Evolutionary conservation across 1,284 basidiomycete species (phyloP).

Genomic region (Xanthoconium separans): DNA sequence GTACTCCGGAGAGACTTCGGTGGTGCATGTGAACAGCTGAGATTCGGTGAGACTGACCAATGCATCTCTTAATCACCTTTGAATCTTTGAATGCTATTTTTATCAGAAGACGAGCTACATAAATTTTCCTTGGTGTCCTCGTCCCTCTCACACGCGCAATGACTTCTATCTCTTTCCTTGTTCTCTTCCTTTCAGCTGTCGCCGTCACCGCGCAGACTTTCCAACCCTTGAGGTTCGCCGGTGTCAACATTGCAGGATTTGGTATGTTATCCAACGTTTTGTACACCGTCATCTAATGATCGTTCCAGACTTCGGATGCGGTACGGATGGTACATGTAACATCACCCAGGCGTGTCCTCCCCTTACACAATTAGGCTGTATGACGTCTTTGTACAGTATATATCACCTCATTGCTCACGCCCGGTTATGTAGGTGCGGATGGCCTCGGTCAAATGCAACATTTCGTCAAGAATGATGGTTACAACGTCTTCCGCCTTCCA

Average conservation of each 20-base stretch:
- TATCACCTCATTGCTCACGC: background rate
- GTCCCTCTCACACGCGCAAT: constrained; percentile 5
- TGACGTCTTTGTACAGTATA: background rate
- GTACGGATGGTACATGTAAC: constrained; percentile 21
- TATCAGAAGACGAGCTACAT: constrained; percentile 9
- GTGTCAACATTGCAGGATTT: constrained; percentile 28
- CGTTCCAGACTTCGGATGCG: constrained; percentile 24
- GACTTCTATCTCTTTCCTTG: constrained; percentile 8
- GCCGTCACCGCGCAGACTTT: constrained; percentile 10
- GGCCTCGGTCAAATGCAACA: constrained; percentile 47
- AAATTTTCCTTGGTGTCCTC: background rate
- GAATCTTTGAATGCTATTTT: constrained; percentile 5
- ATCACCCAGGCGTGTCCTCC: constrained; percentile 15
- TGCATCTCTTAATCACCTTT: background rate
- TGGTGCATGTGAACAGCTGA: background rate
- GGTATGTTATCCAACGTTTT: constrained; percentile 8
- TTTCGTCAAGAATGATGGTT: constrained; percentile 44
- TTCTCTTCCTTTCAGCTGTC: constrained; percentile 3
- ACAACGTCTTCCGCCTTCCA: constrained; percentile 45
- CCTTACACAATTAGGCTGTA: constrained; percentile 22
- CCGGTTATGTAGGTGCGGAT: constrained; percentile 15
- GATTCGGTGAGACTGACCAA: background rate
- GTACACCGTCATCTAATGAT: background rate
- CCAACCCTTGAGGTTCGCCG: constrained; percentile 19
- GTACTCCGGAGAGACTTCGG: background rate